Conservation (phyloP, 2,329 filamentous ascomycete species). For the Hirsutella thompsonii region DNA sequence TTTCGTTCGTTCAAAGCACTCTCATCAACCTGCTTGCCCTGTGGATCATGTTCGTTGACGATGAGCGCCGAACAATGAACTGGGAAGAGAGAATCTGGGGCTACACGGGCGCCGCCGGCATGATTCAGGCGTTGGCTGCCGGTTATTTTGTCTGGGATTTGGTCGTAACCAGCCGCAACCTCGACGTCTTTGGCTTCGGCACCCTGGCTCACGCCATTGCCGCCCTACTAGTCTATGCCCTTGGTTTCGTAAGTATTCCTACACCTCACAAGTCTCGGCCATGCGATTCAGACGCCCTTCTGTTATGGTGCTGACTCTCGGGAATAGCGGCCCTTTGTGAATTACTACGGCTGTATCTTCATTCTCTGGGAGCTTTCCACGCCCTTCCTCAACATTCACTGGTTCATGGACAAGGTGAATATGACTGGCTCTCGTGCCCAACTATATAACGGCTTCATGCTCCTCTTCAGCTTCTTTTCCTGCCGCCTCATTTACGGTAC, state of each 20-base stretch:
- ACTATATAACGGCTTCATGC: slow-evolving; percentile 62
- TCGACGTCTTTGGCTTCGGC: slow-evolving; percentile 62
- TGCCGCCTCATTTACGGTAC: slow-evolving; percentile 69
- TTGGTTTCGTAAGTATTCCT: slow-evolving; percentile 59
- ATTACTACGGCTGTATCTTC: slow-evolving; percentile 70
- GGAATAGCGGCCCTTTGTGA: slow-evolving; percentile 63
- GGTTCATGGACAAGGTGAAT: slow-evolving; percentile 80
- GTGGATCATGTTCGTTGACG: slow-evolving; percentile 57
- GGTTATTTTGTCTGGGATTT: slow-evolving; percentile 84
- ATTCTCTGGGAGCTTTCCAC: slow-evolving; percentile 81
- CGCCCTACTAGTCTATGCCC: slow-evolving; percentile 59
- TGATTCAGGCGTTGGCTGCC: slow-evolving; percentile 64
- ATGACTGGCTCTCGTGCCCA: slow-evolving; percentile 65
- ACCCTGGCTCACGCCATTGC: slow-evolving; percentile 66
- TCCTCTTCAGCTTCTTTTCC: slow-evolving; percentile 63
- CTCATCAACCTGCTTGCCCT: slow-evolving; percentile 63
- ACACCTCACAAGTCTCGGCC: no score
- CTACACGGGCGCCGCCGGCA: slow-evolving; percentile 57
- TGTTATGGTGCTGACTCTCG: slow-evolving; percentile 7
- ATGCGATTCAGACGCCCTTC: no score
- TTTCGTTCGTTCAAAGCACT: slow-evolving; percentile 66
- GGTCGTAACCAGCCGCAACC: slow-evolving; percentile 51
- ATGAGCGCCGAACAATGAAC: slow-evolving; percentile 53
- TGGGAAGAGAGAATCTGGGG: slow-evolving; percentile 62
- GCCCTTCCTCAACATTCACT: slow-evolving; percentile 79